A percentile compares a stretch with the other conserved stretches of the same genome.
These are phyloP conservation scores for Chrysanthemum makinoi DNA, from an alignment of 129 eudicot species.

Conservation along the genomic window DNA sequence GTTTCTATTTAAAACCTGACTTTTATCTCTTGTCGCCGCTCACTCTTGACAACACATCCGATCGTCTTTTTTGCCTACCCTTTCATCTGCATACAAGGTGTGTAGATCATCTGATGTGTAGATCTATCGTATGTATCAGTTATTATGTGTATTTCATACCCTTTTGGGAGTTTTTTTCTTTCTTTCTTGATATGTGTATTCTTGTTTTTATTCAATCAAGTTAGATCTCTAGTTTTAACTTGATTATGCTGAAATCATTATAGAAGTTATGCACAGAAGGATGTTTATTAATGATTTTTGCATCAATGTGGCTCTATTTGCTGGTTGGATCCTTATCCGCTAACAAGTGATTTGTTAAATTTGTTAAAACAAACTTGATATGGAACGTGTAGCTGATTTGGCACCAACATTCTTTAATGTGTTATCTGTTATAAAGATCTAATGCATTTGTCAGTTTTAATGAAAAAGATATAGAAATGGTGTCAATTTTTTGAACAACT, in stretches of 20 bases:
- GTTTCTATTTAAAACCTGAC: background rate
- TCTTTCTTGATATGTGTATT: too few relatives aligned
- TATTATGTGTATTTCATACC: background rate
- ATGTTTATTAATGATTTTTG: background rate
- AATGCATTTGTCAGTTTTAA: background rate
- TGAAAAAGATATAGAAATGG: background rate
- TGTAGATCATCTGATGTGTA: background rate
- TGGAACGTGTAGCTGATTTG: slow-evolving; percentile 13
- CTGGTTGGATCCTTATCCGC: background rate
- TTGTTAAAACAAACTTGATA: background rate
- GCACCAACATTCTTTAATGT: slow-evolving; percentile 3
- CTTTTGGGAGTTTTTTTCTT: background rate
- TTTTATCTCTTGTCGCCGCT: background rate
- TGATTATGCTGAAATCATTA: background rate
- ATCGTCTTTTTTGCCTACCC: background rate
- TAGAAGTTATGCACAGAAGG: background rate
- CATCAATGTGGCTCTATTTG: slow-evolving; percentile 8
- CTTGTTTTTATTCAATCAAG: too few relatives aligned
- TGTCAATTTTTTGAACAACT: background rate
- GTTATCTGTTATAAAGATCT: slow-evolving; percentile 3
- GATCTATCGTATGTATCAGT: background rate
- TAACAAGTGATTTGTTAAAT: background rate
- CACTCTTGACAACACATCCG: background rate
- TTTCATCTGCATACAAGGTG: background rate
- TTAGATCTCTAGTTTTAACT: background rate